Base-by-base conservation (phyloP, 2,329 filamentous ascomycete genomes). In the Botryotinia convoluta region DNA sequence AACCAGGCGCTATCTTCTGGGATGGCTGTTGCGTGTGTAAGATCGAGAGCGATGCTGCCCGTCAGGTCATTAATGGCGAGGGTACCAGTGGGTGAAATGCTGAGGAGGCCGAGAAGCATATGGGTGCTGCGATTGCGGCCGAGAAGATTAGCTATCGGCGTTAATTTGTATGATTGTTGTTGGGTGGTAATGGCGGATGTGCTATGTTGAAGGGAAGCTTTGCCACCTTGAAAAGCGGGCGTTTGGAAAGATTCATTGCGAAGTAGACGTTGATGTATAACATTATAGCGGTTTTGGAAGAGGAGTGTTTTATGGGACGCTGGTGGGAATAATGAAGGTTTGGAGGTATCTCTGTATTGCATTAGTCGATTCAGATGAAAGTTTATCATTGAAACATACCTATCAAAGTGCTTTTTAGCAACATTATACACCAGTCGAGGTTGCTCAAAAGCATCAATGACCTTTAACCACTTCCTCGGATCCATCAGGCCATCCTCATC, bases 211-310 rank as follows among this genome's bases (percentile, higher is more conserved):
- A 91, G 82, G 2, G 87, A 85, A 35, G 85, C 84, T 69, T 86
- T 87, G 22, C 87, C 86, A 2, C 87, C 87, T 12, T 91, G 89
- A 72, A 97, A 90, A 32, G 92, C 87, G 1, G 94, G 94, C 32
- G 90, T 90, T 81, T 98, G 95, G 78, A 99, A 99, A 32, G 93
- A 91, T 82, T 98, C 94, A 80, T 98, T 98, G 67, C 96, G 91
- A 59, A 98, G 88, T 29, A 98, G 88, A 29, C 96, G 91, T 82
- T 98, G 95, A 81, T 98, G 93, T 69, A 98, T 92, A 72, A 98
- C 88, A 78, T 97, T 92, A 82, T 97, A 98, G 75, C 95, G 89
- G 81, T 98, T 95, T 76, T 94, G 90, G 83, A 98, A 98, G 62
- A 96, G 85, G 4, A 90, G 86, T 2, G 94, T 97, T 82, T 97